These are phyloP conservation scores for Kluyveromyces aestuarii DNA, from an alignment of 805 yeast genomes.

Conservation along the genomic window DNA sequence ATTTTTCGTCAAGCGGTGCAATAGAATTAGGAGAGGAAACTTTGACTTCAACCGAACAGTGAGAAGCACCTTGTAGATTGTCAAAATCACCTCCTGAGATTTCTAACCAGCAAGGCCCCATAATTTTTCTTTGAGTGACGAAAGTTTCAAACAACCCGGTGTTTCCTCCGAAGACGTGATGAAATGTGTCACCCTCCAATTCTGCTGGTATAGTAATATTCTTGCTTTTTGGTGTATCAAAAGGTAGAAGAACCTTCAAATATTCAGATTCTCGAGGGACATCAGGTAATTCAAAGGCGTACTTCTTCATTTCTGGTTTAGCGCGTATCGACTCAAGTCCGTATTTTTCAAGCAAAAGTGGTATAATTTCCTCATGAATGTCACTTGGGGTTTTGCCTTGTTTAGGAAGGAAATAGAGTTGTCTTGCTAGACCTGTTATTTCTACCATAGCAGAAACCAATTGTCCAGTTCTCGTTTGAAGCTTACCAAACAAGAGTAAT, in stretches of 20 bases:
- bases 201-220: slow-evolving; percentile 47
- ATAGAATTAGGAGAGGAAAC: slow-evolving; percentile 41
- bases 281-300: slow-evolving; percentile 79
- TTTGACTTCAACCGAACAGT: slow-evolving; percentile 70
- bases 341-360: slow-evolving; percentile 51
- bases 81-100: slow-evolving; percentile 54
- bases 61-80: slow-evolving; percentile 55
- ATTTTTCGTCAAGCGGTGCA: slow-evolving; percentile 37
- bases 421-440: slow-evolving; percentile 58
- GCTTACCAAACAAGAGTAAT: slow-evolving; percentile 73
- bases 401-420: slow-evolving; percentile 72
- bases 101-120: slow-evolving; percentile 98
- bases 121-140: slow-evolving; percentile 69
- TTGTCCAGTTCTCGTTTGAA: slow-evolving; percentile 47
- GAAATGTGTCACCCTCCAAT: slow-evolving; percentile 66
- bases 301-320: slow-evolving; percentile 64
- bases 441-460: slow-evolving; percentile 71
- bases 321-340: slow-evolving; percentile 57
- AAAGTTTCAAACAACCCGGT: slow-evolving; percentile 75
- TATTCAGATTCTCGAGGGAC: slow-evolving; percentile 74
- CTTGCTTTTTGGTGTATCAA: slow-evolving; percentile 47
- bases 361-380: slow-evolving; percentile 68
- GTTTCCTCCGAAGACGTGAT: slow-evolving; percentile 70
- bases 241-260: slow-evolving; percentile 70
- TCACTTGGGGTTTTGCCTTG: slow-evolving; percentile 49